Base-by-base conservation (phyloP, 139 green algal genomes). In the Tetradesmus lagerheimii region DNA sequence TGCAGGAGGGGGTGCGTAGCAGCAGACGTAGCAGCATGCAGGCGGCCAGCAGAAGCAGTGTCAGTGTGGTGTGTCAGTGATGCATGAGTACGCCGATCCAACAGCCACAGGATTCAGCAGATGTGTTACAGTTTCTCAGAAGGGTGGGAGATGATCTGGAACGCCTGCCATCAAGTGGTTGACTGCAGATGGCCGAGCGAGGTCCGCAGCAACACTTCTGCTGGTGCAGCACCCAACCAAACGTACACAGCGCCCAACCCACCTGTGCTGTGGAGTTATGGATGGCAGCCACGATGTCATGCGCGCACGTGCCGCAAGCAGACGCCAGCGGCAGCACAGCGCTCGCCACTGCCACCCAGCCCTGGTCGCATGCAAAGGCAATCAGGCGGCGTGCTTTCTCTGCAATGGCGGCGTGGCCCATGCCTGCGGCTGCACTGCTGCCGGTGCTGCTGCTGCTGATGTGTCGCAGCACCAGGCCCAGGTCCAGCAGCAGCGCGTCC, bases 341-440 rank as follows among this genome's bases (percentile, higher is more conserved):
- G 75, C 82, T 18, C 1, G 90, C 91, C 20, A 95, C 88, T 29
- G 64, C 88, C 18, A 89, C 80, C 92, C 93, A 95, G 80, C 94
- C 94, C 85, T 93, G 91, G 90, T 96, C 94, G 76, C 93, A 95
- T 0, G 94, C 93, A 47, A 95, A 92, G 14, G 89, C 88, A 9
- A 96, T 89, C 93, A 96, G 85, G 29, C 91, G 88, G 35, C 91
- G 81, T 0, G 92, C 92, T 85, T 91, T 94, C 67, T 84, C 74
- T 29, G 86, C 81, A 37, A 94, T 83, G 25, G 31, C 41, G 20
- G 80, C 62, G 43, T 87, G 87, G 38, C 43, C 27, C 0, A 82
- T 77, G 1, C 62, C 43, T 35, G 34, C n/a, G 6, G 57, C 50
- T 11, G 50, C 82, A 34, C 41, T 27, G 80, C 43, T 85, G 80